Percentiles rank a stretch among this genome's conserved stretches.
These are phyloP conservation scores for Saturnispora gosingensis DNA, from an alignment of 805 yeast genomes.

Conservation along the genomic window DNA sequence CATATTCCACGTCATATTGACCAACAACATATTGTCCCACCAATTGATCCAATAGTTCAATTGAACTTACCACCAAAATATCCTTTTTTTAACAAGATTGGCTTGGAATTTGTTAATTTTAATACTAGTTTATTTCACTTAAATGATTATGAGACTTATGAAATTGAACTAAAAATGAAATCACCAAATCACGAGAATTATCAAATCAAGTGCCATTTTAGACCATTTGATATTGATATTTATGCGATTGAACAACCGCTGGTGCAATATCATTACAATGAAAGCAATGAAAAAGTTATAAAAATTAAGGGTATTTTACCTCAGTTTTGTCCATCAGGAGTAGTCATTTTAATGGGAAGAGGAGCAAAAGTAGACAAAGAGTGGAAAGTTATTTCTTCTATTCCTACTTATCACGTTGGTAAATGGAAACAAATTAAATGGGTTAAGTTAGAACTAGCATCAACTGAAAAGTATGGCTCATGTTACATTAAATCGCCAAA, in stretches of 20 bases:
- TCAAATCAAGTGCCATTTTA: conserved; percentile 56
- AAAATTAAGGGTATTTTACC: conserved; percentile 80
- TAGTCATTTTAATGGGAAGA: conserved; percentile 32
- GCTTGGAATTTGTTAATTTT: conserved; percentile 53
- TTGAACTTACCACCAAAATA: conserved; percentile 79
- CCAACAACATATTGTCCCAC: conserved; percentile 82
- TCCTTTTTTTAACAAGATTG: conserved; percentile 62
- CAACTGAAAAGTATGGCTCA: conserved; percentile 37
- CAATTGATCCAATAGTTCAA: conserved; percentile 69
- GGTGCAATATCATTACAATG: conserved; percentile 71
- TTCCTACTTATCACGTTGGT: conserved; percentile 72
- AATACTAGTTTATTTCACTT: conserved; percentile 70
- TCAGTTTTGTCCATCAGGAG: conserved; percentile 55
- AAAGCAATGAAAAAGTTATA: conserved; percentile 49
- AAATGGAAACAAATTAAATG: conserved; percentile 45
- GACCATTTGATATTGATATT: conserved; percentile 29
- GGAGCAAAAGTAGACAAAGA: conserved; percentile 29
- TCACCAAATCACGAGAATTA: conserved; percentile 49
- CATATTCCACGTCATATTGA: conserved; percentile 76
- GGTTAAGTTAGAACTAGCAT: conserved; percentile 41
- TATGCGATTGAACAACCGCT: conserved; percentile 41
- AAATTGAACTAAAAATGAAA: conserved; percentile 68
- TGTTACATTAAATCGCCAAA: conserved; percentile 78
- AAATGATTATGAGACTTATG: conserved; percentile 68
- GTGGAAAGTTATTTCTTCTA: conserved; percentile 56